Base-by-base conservation (phyloP, 108 stramenopile genomes). In the Cylindrotheca closterium region DNA sequence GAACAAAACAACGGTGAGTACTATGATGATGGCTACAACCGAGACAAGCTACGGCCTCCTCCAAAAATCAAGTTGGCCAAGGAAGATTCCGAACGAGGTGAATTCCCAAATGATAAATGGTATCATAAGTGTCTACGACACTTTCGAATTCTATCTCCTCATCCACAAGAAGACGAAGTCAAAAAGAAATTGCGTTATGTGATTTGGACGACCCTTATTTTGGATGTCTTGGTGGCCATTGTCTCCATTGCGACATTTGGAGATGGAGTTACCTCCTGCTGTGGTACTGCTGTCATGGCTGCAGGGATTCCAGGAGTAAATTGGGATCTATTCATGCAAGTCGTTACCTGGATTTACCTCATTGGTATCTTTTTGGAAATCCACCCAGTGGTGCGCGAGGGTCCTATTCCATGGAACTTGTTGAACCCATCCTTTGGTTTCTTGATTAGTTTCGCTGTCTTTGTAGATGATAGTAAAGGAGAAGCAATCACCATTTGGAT, bases 391-490 rank as follows among this genome's bases (percentile, higher is more conserved):
- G 31, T 78, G 27, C 64, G 65, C 46, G 60, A 67, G 49, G 65
- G 70, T 21, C 37, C 37, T 10, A 70, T 78, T 27, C 76, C 76
- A 2, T 67, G 70, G 46, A 48, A 67, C 47, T 47, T 73, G 47
- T 7, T 60, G 29, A 71, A 73, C 30, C 76, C 76, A 7, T 53
- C 71, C 31, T 48, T 78, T 37, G 76, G 76, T 3, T 78, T 78
- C 33, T 23, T 71, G 32, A 78, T 78, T 30, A 71, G 68, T 0
- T 78, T 78, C 54, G 76, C 65, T 22, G 57, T 71, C 34, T 78
- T 78, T 52, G 70, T 78, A 34, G 52, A 60, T 67, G 76, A 78
- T 52, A 50, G 62, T 22, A 68, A 65, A 19, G n/a, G 49, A 26
- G 65, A 67, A 45, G 76, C 76, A 4, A 47, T 58, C 26, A 27